Evolutionary conservation across 441 rosid genomes (phyloP), one percentile per base, ranked within the genome.

Genomic region (Arabidopsis hybrid): DNA sequence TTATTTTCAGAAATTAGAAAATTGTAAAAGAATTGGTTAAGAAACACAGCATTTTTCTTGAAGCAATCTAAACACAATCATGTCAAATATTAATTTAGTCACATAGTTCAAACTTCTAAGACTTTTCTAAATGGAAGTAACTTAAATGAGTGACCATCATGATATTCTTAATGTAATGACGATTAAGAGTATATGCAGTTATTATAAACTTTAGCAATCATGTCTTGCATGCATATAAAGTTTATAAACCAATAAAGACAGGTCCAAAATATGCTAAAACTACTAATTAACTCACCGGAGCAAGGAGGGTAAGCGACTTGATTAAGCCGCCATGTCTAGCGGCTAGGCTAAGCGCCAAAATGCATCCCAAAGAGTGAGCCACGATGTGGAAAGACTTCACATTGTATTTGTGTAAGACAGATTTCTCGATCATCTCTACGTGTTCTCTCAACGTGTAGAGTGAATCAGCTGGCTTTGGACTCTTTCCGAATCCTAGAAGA

Each of bases 331-430:
- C 88, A 66, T 88, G 88, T 79, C 81, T 92, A 6, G 89, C 96
- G 1, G 99, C 97, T 0, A 95, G 88, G 1, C 91, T 91, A 16
- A 95, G 87, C 29, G 98, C 99, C 81, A 95, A 78, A 78, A 95
- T 89, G 89, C 99, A 95, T 43, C 99, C 99, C 65, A 95, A 80
- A 49, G 99, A 95, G 77, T 95, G 99, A 64, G 99, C 99, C 52
- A 95, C 99, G 40, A 95, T 85, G 84, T 95, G 99, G 83, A 92
- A 91, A 36, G 96, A 88, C 83, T 85, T 87, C 18, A 95, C 96
- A 17, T 85, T 74, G 84, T 91, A 76, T 4, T 87, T 82, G 50
- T 83, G 83, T 10, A 92, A 78, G 55, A 95, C 98, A 0, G 98
- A 91, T 51, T 82, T 84, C 69, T 95, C 99, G 38, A 95, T 95